A percentile compares a stretch with the other conserved stretches of the same genome.
Conservation (phyloP, 352 stramenopile genomes). For the Phytophthora pseudosyringae region DNA sequence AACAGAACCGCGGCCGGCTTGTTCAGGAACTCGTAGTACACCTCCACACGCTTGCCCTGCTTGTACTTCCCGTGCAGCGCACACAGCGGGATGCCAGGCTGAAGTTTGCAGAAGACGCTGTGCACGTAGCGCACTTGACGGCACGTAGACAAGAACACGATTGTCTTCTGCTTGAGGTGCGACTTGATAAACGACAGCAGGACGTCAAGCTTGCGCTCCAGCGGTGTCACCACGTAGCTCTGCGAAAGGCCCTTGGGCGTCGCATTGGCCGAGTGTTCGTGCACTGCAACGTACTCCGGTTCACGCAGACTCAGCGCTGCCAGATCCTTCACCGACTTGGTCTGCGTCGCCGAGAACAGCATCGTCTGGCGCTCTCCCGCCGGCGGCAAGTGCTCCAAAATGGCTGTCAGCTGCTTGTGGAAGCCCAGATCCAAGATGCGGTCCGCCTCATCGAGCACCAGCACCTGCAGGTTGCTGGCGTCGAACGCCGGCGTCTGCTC, state of each 20-base stretch:
- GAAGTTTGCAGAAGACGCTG: constrained; percentile 96
- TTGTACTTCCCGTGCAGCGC: constrained; percentile 99
- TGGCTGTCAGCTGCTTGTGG: constrained; percentile 97
- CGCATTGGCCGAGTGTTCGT: constrained; percentile 90
- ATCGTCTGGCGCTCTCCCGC: constrained; percentile 93
- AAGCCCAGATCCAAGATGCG: constrained; percentile 99
- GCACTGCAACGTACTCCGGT: constrained; percentile 98
- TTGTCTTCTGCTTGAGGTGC: constrained; percentile 98
- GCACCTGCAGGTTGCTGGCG: constrained; percentile 92
- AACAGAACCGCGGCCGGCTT: constrained; percentile 95
- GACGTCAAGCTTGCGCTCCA: constrained; percentile 98
- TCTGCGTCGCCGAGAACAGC: constrained; percentile 98
- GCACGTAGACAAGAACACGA: constrained; percentile 98
- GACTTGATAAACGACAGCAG: constrained; percentile 99
- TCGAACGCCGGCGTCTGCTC: constrained; percentile 98
- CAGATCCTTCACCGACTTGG: constrained; percentile 97
- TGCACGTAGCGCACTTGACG: constrained; percentile 96
- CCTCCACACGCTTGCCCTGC: constrained; percentile 97
- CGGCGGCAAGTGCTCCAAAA: constrained; percentile 96
- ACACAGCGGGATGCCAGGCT: constrained; percentile 96
- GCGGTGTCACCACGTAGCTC: constrained; percentile 94
- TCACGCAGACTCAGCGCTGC: constrained; percentile 94
- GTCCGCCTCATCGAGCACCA: constrained; percentile 99
- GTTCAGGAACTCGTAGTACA: constrained; percentile 99
- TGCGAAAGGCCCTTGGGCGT: constrained; percentile 95